These are phyloP conservation scores for Suillus americanus DNA, from an alignment of 768 basidiomycete species.

Conservation along the genomic window DNA sequence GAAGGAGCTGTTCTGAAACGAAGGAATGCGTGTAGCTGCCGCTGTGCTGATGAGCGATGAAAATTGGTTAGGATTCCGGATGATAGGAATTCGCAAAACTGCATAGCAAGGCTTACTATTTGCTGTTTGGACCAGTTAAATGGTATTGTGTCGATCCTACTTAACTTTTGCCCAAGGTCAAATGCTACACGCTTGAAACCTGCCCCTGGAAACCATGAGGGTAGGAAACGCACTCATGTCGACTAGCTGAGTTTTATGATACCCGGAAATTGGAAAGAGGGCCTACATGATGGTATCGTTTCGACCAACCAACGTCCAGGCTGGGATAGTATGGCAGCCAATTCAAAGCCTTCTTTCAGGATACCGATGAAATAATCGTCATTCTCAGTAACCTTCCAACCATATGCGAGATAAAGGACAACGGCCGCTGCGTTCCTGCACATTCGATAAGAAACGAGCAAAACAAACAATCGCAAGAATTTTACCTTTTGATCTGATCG, in stretches of 20 bases:
- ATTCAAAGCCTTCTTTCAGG: neutral
- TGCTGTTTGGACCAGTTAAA: constrained; percentile 15
- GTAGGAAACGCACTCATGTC: constrained; percentile 10
- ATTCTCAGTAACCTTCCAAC: neutral
- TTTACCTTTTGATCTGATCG: neutral
- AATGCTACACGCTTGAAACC: constrained; percentile 17
- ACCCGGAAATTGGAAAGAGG: neutral
- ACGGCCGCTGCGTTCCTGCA: neutral
- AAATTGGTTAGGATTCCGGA: neutral
- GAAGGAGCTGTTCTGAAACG: neutral
- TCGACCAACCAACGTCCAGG: neutral
- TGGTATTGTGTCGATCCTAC: constrained; percentile 11
- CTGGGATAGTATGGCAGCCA: neutral
- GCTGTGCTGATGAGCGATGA: neutral
- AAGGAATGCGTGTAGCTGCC: neutral
- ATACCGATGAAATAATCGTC: neutral
- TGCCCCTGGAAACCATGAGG: constrained; percentile 22
- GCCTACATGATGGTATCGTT: neutral
- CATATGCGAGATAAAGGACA: neutral
- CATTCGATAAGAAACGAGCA: neutral
- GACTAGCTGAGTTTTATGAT: neutral
- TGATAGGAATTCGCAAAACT: too few relatives aligned
- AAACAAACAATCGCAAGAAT: neutral
- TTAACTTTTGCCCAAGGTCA: constrained; percentile 10
- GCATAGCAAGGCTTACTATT: constrained; percentile 10